These are phyloP conservation scores for Aureobasidium sp. DNA, from an alignment of 2,329 filamentous ascomycete genomes.

Conservation along the genomic window DNA sequence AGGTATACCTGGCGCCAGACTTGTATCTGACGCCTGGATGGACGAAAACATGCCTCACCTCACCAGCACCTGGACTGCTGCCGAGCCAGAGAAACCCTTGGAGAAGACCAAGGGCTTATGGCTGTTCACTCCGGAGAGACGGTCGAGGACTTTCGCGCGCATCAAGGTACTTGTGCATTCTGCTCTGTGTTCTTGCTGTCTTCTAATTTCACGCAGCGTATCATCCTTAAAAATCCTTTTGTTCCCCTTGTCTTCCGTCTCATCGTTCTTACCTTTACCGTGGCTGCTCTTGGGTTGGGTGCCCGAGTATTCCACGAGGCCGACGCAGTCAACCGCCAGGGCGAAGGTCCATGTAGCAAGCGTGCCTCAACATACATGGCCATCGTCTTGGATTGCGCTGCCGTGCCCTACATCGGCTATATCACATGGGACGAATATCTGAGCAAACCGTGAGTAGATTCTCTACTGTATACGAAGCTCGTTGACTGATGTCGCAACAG, in stretches of 20 bases:
- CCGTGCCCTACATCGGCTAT: conserved; percentile 82
- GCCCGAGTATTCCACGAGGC: conserved; percentile 57
- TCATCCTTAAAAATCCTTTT: conserved; percentile 70
- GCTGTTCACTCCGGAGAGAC: conserved; percentile 38
- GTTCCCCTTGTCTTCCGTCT: conserved; percentile 78
- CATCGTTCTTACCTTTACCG: conserved; percentile 73
- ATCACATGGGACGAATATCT: conserved; percentile 97
- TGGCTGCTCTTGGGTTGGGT: conserved; percentile 71
- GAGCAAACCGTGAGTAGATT: conserved; percentile 56
- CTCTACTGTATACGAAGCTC: too few species aligned
- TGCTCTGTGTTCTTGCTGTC: background rate
- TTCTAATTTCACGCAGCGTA: conserved; percentile 33
- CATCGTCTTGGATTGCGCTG: conserved; percentile 78
- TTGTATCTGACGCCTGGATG: conserved; percentile 39
- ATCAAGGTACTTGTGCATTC: conserved; percentile 38
- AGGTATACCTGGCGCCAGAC: conserved; percentile 25
- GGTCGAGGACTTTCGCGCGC: conserved; percentile 49
- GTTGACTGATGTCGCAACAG: conserved; percentile 19
- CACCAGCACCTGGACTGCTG: conserved; percentile 45
- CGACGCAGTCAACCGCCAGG: conserved; percentile 26
- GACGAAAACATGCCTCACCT: conserved; percentile 41
- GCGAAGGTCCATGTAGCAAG: conserved; percentile 30
- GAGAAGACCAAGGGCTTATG: conserved; percentile 43
- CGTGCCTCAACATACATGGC: conserved; percentile 72
- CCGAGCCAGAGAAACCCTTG: conserved; percentile 44